phyloP scores from a whole-genome alignment of 768 basidiomycete genomes.

The Kwoniella sp. region DNA sequence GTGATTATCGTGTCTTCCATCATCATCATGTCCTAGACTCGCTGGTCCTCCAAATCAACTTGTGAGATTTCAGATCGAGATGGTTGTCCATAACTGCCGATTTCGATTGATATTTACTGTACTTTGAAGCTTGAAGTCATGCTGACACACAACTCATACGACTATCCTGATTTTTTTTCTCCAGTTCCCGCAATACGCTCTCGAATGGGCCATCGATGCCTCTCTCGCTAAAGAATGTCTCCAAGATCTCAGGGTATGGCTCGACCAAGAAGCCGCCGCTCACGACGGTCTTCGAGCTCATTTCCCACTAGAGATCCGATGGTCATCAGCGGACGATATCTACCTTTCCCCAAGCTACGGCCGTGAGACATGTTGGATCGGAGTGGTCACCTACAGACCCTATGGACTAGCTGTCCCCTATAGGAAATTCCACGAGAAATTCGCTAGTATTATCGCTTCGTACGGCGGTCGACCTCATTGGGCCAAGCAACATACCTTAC shows the following conservation, averaged over 20 bases:
- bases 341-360: constrained; percentile 89
- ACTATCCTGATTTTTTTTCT: neutral
- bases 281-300: constrained; percentile 79
- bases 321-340: constrained; percentile 83
- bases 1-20: neutral
- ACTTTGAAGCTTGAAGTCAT: too few species aligned
- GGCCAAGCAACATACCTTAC: constrained; percentile 85
- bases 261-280: constrained; percentile 67
- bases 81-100: too few species aligned
- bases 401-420: constrained; percentile 83
- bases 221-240: constrained; percentile 69
- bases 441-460: constrained; percentile 69
- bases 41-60: too few species aligned
- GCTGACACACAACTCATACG: neutral
- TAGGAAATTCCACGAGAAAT: constrained; percentile 71
- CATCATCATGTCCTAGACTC: too few species aligned
- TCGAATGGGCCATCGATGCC: constrained; percentile 90
- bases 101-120: too few species aligned
- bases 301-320: constrained; percentile 90
- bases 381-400: constrained; percentile 95
- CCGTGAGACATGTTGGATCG: constrained; percentile 84
- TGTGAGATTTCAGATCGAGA: too few species aligned
- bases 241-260: constrained; percentile 69
- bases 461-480: constrained; percentile 89
- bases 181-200: constrained; percentile 88